Conservation (phyloP, 2,329 filamentous ascomycete genomes). For the Ophiocordyceps camponoti-floridani region DNA sequence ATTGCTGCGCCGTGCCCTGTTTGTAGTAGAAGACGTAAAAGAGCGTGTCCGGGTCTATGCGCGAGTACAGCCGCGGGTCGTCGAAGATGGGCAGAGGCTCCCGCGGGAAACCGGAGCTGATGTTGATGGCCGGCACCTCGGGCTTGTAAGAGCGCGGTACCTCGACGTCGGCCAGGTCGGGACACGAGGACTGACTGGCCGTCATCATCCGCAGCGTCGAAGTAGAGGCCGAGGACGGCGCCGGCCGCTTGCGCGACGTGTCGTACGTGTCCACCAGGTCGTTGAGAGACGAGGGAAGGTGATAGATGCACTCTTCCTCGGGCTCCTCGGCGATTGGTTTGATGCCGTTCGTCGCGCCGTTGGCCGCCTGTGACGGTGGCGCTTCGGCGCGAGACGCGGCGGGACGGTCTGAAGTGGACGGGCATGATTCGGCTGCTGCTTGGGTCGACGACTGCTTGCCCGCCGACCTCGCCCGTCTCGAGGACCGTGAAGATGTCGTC, state of each 20-base stretch:
- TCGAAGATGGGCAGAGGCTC: constrained; percentile 86
- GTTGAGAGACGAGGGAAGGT: constrained; percentile 73
- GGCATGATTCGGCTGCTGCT: constrained; percentile 15
- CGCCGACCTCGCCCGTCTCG: constrained; percentile 22
- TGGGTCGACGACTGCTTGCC: constrained; percentile 23
- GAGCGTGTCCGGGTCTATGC: constrained; percentile 86
- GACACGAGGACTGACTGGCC: constrained; percentile 54
- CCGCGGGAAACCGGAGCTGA: constrained; percentile 69
- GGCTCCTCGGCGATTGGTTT: constrained; percentile 23
- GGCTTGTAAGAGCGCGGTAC: constrained; percentile 72
- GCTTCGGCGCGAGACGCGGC: neutral
- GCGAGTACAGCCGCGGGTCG: constrained; percentile 69
- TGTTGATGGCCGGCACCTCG: constrained; percentile 51
- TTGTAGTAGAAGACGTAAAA: constrained; percentile 99
- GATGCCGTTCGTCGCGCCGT: constrained; percentile 33
- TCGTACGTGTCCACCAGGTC: constrained; percentile 89
- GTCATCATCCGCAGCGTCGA: constrained; percentile 58
- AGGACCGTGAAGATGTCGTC: constrained; percentile 7
- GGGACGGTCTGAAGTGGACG: too few species aligned
- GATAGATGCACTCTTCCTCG: constrained; percentile 73
- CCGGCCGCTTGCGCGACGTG: constrained; percentile 52
- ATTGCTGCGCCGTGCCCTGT: constrained; percentile 90
- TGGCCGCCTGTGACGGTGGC: constrained; percentile 23
- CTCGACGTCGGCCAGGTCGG: constrained; percentile 64
- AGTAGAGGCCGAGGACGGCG: constrained; percentile 42